Conservation (phyloP, 2,329 filamentous ascomycete species). For the Fusarium secorum region DNA sequence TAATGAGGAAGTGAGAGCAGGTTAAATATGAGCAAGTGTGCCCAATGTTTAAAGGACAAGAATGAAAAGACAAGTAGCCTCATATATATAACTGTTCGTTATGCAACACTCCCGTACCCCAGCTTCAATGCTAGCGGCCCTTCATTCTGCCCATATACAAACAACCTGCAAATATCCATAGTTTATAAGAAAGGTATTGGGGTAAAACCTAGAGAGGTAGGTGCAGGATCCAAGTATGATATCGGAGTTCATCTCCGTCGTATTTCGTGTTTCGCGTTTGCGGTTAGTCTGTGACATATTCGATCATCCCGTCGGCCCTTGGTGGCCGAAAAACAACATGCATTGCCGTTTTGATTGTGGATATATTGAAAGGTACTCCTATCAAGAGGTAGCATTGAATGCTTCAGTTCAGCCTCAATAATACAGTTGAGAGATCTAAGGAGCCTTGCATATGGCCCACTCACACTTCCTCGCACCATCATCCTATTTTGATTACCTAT, state of each 20-base stretch:
- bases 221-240: not conserved
- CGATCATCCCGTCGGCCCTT: not conserved
- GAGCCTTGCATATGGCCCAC: conserved; percentile 11
- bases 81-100: not conserved
- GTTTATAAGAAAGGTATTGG: not conserved
- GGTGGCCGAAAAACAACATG: not conserved
- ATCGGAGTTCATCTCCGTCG: not conserved
- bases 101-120: conserved; percentile 1
- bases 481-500: not conserved
- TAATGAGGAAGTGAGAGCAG: not conserved
- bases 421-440: not conserved
- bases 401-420: not conserved
- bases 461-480: conserved; percentile 16
- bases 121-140: not conserved
- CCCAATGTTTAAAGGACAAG: not conserved
- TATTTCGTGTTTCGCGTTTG: conserved; percentile 3
- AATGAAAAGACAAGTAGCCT: not conserved
- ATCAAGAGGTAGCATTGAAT: not conserved
- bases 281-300: not conserved
- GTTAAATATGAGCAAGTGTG: not conserved
- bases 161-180: not conserved
- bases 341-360: not conserved
- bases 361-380: not conserved
- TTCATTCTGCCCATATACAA: not conserved
- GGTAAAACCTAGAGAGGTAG: not conserved